Evolutionary conservation across 176 grass and related monocot genomes (phyloP), one percentile per base, ranked within the genome.

Genomic region (Oryza meyeriana): DNA sequence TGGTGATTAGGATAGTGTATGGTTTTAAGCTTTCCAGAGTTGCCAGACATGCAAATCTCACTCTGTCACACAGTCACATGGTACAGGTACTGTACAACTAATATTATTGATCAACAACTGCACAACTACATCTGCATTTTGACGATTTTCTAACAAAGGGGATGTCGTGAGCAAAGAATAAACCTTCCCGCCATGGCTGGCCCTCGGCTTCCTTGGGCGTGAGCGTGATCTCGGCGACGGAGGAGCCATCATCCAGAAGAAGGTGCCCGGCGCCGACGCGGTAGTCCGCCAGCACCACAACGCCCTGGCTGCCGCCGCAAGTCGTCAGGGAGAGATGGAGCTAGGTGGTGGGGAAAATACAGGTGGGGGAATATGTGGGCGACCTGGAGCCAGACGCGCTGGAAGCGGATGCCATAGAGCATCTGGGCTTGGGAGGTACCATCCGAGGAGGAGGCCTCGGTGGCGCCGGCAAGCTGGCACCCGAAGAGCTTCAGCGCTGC

Each of bases 301-400:
- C 88, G 8, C 95, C 95, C 92, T 97, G 94, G 52, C 82, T 89
- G 64, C 75, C 67, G 24, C 66, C 3, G 66, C 74, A 22, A 84
- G 35, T 27, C 57, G 61, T 83, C 68, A 90, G 85, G 17, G 33
- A 11, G 8, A 59, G 55, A 13, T 45, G 16, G 39, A 47, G 47
- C 10, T 64, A 81, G 24, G 52, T 55, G 55, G 38, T 1, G 63
- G 24, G 22, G 18, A 31, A 30, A 66, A 74, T 58, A 8, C 8
- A 35, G n/a, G 12, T 52, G 39, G 17, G 70, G 32, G 39, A n/a
- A 26, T 10, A 11, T 11, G 68, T n/a, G 33, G 35, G 24, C 0
- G 85, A 92, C 95, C 88, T 94, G 95, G 30, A 98, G 36, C 95
- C 95, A 98, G 81, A 82, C 88, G 86, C 95, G 92, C 86, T 98